A percentile compares a stretch with the other conserved stretches of the same genome.
These are phyloP conservation scores for Lachancea sp. DNA, from an alignment of 805 yeast species.

Conservation along the genomic window DNA sequence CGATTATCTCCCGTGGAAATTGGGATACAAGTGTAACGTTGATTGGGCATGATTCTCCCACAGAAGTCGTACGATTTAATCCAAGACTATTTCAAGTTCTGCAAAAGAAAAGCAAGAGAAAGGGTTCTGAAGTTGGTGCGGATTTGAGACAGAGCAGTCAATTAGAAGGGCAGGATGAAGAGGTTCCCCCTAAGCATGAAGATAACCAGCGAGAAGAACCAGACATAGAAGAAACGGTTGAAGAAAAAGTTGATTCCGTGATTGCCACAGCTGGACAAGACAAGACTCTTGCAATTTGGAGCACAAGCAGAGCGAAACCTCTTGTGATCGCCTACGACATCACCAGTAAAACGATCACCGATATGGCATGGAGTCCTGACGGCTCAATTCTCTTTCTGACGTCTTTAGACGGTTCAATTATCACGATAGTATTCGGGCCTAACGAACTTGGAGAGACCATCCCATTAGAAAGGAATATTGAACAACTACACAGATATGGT, in stretches of 20 bases:
- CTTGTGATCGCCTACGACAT: slow-evolving; percentile 73
- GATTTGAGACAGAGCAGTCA: background rate
- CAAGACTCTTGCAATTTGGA: slow-evolving; percentile 82
- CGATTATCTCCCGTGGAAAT: slow-evolving; percentile 64
- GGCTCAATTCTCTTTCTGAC: slow-evolving; percentile 70
- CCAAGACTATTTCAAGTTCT: slow-evolving; percentile 48
- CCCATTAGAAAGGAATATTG: slow-evolving; percentile 59
- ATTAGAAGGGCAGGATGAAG: background rate
- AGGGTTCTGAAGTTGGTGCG: background rate
- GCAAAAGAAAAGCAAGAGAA: slow-evolving; percentile 10
- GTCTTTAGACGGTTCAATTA: slow-evolving; percentile 79
- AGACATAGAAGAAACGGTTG: background rate
- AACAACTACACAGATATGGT: slow-evolving; percentile 76
- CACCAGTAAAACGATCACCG: slow-evolving; percentile 73
- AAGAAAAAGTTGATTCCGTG: slow-evolving; percentile 46
- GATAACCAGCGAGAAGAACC: background rate
- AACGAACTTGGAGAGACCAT: slow-evolving; percentile 57
- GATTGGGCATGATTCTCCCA: slow-evolving; percentile 80
- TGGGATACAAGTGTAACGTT: slow-evolving; percentile 74
- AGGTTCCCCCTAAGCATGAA: background rate
- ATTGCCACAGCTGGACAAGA: slow-evolving; percentile 98
- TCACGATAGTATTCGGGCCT: slow-evolving; percentile 56
- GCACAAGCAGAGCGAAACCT: slow-evolving; percentile 69
- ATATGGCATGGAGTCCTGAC: slow-evolving; percentile 80
- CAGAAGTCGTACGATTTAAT: slow-evolving; percentile 71